Percentiles rank a stretch among this genome's conserved stretches.
phyloP scores from a whole-genome alignment of 2,329 filamentous ascomycete species.

The Teratosphaeria pseudoeucalypti region DNA sequence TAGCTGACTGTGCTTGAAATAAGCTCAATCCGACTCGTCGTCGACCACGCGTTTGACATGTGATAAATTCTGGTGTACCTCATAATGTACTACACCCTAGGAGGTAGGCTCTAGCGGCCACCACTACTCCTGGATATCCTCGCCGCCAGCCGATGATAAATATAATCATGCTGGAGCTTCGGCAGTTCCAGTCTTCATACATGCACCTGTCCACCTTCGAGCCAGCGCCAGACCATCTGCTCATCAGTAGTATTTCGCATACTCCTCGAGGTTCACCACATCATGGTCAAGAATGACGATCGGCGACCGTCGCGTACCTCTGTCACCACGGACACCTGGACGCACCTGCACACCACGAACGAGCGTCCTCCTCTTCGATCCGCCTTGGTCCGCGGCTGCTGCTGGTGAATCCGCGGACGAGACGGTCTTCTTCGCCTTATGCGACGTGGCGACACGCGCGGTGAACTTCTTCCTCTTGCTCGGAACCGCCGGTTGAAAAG shows the following conservation, averaged over 20 bases:
- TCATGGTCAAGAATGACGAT: not conserved
- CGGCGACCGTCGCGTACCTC: not conserved
- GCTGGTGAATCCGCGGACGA: not conserved
- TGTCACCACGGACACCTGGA: not conserved
- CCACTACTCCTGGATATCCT: not conserved
- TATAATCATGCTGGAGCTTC: not conserved
- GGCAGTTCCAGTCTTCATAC: not conserved
- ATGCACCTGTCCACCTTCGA: not conserved
- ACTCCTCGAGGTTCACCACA: not conserved
- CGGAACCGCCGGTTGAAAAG: not conserved
- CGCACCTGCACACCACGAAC: not conserved
- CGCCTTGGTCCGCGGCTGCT: not conserved
- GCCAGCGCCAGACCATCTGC: not conserved
- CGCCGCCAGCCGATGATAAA: not conserved
- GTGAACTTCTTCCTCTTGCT: not conserved
- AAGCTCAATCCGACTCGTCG: not conserved
- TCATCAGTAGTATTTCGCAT: not conserved
- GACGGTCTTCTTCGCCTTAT: constrained; percentile 3
- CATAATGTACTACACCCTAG: too few relatives aligned
- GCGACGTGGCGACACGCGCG: not conserved
- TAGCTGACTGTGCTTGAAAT: not conserved
- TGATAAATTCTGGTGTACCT: not conserved
- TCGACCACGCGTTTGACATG: not conserved
- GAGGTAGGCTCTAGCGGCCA: not conserved
- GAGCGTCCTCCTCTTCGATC: not conserved